Conservation (phyloP, 768 basidiomycete species). For the Brasilioporus rufonigricans region DNA sequence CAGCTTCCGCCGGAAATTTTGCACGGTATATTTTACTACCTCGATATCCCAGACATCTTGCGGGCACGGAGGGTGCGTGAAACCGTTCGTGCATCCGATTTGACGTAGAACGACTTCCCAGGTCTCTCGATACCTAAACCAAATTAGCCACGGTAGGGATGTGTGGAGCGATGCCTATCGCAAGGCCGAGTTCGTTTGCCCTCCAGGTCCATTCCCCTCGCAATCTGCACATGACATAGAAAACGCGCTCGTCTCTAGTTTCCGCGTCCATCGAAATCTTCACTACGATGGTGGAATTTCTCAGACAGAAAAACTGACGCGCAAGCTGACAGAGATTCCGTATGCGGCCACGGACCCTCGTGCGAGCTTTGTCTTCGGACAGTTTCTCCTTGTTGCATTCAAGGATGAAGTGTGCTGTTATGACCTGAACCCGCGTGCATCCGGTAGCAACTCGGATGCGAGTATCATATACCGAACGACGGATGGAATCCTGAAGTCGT, state of each 20-base stretch:
- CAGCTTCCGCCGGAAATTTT: constrained; percentile 15
- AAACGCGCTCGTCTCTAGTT: constrained; percentile 8
- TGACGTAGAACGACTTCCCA: not conserved
- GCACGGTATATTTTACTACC: constrained; percentile 6
- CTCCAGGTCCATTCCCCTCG: constrained; percentile 16
- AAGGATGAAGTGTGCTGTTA: constrained; percentile 11
- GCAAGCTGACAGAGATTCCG: constrained; percentile 4
- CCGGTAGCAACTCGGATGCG: not conserved
- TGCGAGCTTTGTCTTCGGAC: constrained; percentile 14
- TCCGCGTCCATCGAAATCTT: constrained; percentile 9
- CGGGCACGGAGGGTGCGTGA: constrained; percentile 17
- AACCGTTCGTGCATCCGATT: not conserved
- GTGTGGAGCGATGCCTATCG: constrained; percentile 21
- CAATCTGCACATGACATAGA: constrained; percentile 17
- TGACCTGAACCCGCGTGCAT: not conserved
- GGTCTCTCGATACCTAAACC: constrained; percentile 12
- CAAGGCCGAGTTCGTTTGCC: constrained; percentile 9
- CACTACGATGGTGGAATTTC: not conserved
- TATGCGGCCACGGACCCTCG: not conserved
- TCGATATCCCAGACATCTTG: constrained; percentile 18
- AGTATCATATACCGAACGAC: not conserved
- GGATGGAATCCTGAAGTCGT: not conserved
- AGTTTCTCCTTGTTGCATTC: constrained; percentile 15
- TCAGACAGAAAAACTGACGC: not conserved
- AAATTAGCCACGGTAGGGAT: constrained; percentile 2